Base-by-base conservation (phyloP, 2,329 filamentous ascomycete species). In the Zopfia rhizophila region DNA sequence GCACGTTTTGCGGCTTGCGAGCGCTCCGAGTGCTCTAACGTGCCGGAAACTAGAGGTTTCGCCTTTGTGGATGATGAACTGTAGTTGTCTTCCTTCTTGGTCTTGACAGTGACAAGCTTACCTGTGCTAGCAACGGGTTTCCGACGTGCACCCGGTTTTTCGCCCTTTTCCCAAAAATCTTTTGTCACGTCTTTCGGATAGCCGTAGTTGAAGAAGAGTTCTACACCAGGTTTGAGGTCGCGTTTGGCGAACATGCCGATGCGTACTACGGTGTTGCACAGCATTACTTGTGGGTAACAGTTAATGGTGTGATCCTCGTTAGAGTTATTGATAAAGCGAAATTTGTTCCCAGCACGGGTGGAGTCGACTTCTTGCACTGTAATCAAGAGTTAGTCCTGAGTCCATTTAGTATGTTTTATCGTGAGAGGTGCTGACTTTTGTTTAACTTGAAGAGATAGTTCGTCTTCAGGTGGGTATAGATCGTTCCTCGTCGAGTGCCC, bases 311-410 rank as follows among this genome's bases (percentile, higher is more conserved):
- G 75, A 49, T 78, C 74, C 31, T 70, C 67, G 35, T 78, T 76
- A 1, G 88, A 86, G 59, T 93, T 89, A 68, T 95, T 94, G 68
- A 94, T 90, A 71, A 91, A 94, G 3, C 90, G 84, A 33, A 88
- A 86, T 53, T 92, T 85, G 66, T 93, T 94, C 37, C 90, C 90
- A 54, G 88, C 88, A 29, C 85, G 84, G 14, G 87, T 89, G 5
- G 86, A 86, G 63, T 94, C 90, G 13, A 94, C 73, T 23, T 77
- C 76, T 56, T 82, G 79, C 8, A 72, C 65, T 71, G 41, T 19
- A 29, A 12, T 7, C 14, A 17, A 2, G 16, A 23, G 38, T 60
- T 33, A 61, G 53, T 38, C 16, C 21, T 38, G 17, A 21, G n/a
- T n/a, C n/a, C n/a, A n/a, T n/a, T n/a, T n/a, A n/a, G 24, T 21